Evolutionary conservation across 1,284 basidiomycete genomes (phyloP).

Genomic region (Tylopilus orsonianus): DNA sequence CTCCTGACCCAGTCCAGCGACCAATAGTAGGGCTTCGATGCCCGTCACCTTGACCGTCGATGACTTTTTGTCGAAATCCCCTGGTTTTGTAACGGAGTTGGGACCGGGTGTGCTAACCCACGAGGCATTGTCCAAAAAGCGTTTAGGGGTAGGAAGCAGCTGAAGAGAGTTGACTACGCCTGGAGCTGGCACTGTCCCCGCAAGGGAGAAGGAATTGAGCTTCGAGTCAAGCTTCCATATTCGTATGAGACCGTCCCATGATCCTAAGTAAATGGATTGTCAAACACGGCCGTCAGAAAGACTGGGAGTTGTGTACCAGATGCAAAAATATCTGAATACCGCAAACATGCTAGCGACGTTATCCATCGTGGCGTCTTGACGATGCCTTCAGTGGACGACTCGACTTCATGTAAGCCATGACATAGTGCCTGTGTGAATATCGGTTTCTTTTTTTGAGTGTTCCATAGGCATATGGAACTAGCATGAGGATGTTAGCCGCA

Average conservation of each 20-base stretch:
- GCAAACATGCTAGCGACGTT: slow-evolving; percentile 77
- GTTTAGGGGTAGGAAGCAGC: slow-evolving; percentile 62
- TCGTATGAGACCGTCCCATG: slow-evolving; percentile 87
- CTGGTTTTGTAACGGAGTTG: background rate
- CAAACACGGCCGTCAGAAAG: slow-evolving; percentile 1
- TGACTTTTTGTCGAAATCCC: slow-evolving; percentile 7
- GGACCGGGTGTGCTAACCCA: slow-evolving; percentile 16
- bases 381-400: slow-evolving; percentile 71
- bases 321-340: slow-evolving; percentile 90
- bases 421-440: slow-evolving; percentile 82
- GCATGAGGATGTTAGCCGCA: background rate
- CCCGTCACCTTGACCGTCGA: slow-evolving; percentile 19
- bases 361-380: slow-evolving; percentile 88
- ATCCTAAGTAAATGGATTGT: slow-evolving; percentile 52
- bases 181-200: slow-evolving; percentile 61
- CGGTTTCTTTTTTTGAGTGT: slow-evolving; percentile 94
- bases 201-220: slow-evolving; percentile 71
- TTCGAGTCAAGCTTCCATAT: slow-evolving; percentile 86
- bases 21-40: slow-evolving; percentile 56
- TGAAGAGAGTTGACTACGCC: slow-evolving; percentile 94
- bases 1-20: slow-evolving; percentile 85
- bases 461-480: slow-evolving; percentile 91
- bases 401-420: slow-evolving; percentile 79
- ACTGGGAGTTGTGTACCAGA: slow-evolving; percentile 58
- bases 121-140: slow-evolving; percentile 34